These are phyloP conservation scores for Chaetomiaceae sp. DNA, from an alignment of 2,329 filamentous ascomycete species.

Conservation along the genomic window DNA sequence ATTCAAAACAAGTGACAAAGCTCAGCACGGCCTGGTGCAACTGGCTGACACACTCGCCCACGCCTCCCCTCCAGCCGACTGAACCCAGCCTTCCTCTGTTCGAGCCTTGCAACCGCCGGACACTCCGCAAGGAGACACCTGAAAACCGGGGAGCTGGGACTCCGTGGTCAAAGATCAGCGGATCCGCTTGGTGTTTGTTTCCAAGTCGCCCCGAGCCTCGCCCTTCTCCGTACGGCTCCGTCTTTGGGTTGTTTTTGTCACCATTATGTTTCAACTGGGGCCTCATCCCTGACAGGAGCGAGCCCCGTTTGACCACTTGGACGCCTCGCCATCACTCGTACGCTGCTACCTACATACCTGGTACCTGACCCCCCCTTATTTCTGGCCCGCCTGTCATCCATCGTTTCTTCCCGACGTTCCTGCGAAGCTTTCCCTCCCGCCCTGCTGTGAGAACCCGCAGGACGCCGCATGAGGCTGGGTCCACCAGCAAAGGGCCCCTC, in stretches of 20 bases:
- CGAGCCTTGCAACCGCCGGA: too few species aligned
- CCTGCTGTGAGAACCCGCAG: constrained; percentile 14
- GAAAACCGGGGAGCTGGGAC: not conserved
- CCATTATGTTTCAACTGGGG: constrained; percentile 16
- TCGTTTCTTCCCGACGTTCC: not conserved
- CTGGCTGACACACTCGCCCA: not conserved
- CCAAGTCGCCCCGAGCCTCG: not conserved
- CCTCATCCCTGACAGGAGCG: constrained; percentile 11
- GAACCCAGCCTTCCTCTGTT: not conserved
- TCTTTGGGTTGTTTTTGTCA: constrained; percentile 7
- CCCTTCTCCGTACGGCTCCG: not conserved
- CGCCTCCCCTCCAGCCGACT: too few species aligned
- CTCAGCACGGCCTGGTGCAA: constrained; percentile 8
- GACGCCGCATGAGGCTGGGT: constrained; percentile 8
- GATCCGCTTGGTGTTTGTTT: not conserved
- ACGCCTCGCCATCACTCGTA: not conserved
- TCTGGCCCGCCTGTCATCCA: not conserved
- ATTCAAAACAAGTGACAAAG: not conserved
- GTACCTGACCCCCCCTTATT: too few species aligned
- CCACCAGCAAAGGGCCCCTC: constrained; percentile 13
- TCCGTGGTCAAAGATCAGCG: not conserved
- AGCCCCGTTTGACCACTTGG: constrained; percentile 5
- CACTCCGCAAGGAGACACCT: too few species aligned
- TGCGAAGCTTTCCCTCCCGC: constrained; percentile 2
- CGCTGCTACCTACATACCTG: not conserved